These are phyloP conservation scores for Salvia rosmarinus DNA, from an alignment of 257 asterid genomes.

Conservation along the genomic window DNA sequence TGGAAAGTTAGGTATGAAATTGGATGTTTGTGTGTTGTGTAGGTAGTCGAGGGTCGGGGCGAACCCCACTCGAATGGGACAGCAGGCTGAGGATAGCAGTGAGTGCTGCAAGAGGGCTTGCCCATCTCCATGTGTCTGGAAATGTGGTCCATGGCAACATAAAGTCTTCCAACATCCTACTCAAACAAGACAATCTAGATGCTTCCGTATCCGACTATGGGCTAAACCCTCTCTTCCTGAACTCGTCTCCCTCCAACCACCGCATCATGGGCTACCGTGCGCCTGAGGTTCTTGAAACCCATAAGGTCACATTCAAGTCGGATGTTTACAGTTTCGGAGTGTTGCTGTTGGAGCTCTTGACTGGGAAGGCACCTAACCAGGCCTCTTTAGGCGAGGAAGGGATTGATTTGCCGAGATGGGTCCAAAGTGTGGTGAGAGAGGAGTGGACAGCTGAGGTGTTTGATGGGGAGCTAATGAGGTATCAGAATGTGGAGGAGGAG, in stretches of 20 bases:
- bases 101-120: conserved; percentile 80
- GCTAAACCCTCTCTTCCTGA: conserved; percentile 71
- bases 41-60: conserved; percentile 99
- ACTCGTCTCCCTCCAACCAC: conserved; percentile 67
- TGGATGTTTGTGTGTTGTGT: neutral
- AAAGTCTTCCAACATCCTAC: conserved; percentile 89
- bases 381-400: conserved; percentile 95
- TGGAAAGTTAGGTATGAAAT: neutral
- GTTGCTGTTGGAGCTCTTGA: conserved; percentile 70
- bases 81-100: conserved; percentile 71
- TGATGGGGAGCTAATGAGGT: conserved; percentile 91
- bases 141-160: conserved; percentile 89
- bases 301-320: conserved; percentile 73
- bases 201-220: conserved; percentile 83
- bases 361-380: conserved; percentile 95
- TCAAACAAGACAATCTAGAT: conserved; percentile 64
- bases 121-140: conserved; percentile 72
- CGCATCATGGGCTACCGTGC: conserved; percentile 92
- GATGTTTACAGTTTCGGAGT: conserved; percentile 95
- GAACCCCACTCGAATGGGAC: conserved; percentile 96
- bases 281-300: conserved; percentile 87
- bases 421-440: conserved; percentile 92
- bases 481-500: conserved; percentile 92
- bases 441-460: conserved; percentile 99
- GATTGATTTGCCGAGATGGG: conserved; percentile 95